A percentile compares a stretch with the other conserved stretches of the same genome.
phyloP scores from a whole-genome alignment of 257 asterid species.

The Petunia secreta region DNA sequence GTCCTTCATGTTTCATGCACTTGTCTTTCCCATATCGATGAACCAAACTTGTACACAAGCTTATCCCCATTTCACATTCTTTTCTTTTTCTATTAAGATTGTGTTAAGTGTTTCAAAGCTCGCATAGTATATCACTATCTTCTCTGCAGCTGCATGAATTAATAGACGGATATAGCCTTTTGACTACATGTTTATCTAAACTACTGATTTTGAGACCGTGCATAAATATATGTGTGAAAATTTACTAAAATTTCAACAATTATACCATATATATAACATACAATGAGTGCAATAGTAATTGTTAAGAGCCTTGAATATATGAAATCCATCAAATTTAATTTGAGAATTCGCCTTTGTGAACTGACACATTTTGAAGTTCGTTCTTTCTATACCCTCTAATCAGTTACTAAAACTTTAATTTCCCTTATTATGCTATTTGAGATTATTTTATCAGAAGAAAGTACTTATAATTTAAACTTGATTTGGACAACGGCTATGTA shows the following conservation, averaged over 20 bases:
- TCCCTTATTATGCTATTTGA: background rate
- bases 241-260: too few species aligned
- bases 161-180: too few species aligned
- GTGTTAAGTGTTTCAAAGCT: background rate
- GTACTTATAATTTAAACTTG: background rate
- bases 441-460: background rate
- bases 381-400: background rate
- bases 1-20: constrained; percentile 15
- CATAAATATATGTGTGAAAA: too few species aligned
- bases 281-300: too few species aligned
- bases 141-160: too few species aligned
- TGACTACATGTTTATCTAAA: too few species aligned
- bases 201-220: too few species aligned
- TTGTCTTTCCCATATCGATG: background rate
- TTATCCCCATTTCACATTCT: background rate
- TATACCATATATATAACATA: too few species aligned
- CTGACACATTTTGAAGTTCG: background rate
- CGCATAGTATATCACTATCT: too few species aligned
- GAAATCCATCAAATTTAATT: too few species aligned
- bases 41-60: background rate
- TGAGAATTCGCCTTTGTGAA: too few species aligned
- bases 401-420: background rate
- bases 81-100: background rate
- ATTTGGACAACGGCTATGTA: background rate
- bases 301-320: too few species aligned